Percentiles rank a stretch among this genome's conserved stretches.
These are phyloP conservation scores for Plantago rigida DNA, from an alignment of 305 asterid species.

Conservation along the genomic window DNA sequence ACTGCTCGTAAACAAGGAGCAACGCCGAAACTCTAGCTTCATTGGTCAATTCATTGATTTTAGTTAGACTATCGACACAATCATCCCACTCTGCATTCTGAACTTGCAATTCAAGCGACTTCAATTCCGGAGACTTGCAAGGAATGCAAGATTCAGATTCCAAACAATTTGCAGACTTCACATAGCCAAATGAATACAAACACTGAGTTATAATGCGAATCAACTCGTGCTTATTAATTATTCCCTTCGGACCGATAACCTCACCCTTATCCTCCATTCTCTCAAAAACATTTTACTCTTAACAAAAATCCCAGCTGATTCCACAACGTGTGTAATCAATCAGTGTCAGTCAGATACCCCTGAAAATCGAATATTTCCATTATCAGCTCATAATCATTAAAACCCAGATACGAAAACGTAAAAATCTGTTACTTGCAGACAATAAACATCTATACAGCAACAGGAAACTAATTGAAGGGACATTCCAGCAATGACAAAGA, in stretches of 20 bases:
- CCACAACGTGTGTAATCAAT: too few relatives aligned
- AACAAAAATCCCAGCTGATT: too few relatives aligned
- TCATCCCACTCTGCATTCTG: conserved; percentile 54
- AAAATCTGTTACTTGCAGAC: too few relatives aligned
- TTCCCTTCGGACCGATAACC: conserved; percentile 50
- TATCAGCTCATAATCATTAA: too few relatives aligned
- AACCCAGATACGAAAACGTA: too few relatives aligned
- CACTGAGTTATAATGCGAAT: conserved; percentile 60
- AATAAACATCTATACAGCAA: too few relatives aligned
- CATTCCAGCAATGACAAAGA: too few relatives aligned
- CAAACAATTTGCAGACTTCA: conserved; percentile 53
- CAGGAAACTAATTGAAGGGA: too few relatives aligned
- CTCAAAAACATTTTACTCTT: too few relatives aligned
- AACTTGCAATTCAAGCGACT: conserved; percentile 44
- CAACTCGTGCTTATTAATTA: conserved; percentile 57
- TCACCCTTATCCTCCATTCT: conserved; percentile 40
- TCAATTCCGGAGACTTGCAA: conserved; percentile 46
- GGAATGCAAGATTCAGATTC: conserved; percentile 71
- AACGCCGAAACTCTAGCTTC: conserved; percentile 52
- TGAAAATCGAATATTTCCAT: too few relatives aligned
- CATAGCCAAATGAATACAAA: conserved; percentile 62
- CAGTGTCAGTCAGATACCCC: too few relatives aligned
- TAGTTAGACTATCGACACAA: conserved; percentile 40
- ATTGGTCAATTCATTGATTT: conserved; percentile 41
- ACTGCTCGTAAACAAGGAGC: conserved; percentile 61